Conservation (phyloP, 805 yeast species). For the Candida patagonica region DNA sequence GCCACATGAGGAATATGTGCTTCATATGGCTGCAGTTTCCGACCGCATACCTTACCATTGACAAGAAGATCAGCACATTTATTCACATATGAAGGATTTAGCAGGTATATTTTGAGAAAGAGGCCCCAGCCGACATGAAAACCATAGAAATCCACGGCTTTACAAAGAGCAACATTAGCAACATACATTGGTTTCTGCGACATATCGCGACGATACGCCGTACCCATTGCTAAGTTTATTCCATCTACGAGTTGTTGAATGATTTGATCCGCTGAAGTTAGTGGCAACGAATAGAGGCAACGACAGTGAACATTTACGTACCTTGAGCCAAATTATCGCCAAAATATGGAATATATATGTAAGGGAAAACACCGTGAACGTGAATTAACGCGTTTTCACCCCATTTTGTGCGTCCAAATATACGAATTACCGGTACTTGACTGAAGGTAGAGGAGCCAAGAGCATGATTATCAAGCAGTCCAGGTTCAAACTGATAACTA, state of each 20-base stretch:
- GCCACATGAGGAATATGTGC: constrained; percentile 68
- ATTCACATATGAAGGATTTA: constrained; percentile 51
- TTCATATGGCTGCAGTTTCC: constrained; percentile 50
- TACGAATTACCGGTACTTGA: constrained; percentile 63
- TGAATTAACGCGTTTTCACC: constrained; percentile 59
- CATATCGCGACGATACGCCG: constrained; percentile 19
- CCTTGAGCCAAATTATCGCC: constrained; percentile 26
- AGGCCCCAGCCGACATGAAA: constrained; percentile 55
- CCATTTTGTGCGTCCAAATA: constrained; percentile 61
- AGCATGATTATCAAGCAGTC: constrained; percentile 6
- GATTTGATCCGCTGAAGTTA: constrained; percentile 10
- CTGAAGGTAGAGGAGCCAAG: constrained; percentile 9
- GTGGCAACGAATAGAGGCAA: not conserved
- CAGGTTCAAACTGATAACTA: constrained; percentile 20
- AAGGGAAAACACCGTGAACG: constrained; percentile 80
- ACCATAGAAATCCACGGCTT: constrained; percentile 80
- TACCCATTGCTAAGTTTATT: constrained; percentile 23
- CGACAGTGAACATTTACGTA: not conserved
- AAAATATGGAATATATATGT: constrained; percentile 56
- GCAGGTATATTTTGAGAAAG: constrained; percentile 58
- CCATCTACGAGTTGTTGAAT: constrained; percentile 13
- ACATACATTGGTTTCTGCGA: constrained; percentile 19
- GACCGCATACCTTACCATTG: constrained; percentile 33
- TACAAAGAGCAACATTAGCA: constrained; percentile 39
- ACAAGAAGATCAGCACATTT: constrained; percentile 45